These are phyloP conservation scores for Carex arenaria DNA, from an alignment of 202 grass and related monocot species.

Conservation along the genomic window DNA sequence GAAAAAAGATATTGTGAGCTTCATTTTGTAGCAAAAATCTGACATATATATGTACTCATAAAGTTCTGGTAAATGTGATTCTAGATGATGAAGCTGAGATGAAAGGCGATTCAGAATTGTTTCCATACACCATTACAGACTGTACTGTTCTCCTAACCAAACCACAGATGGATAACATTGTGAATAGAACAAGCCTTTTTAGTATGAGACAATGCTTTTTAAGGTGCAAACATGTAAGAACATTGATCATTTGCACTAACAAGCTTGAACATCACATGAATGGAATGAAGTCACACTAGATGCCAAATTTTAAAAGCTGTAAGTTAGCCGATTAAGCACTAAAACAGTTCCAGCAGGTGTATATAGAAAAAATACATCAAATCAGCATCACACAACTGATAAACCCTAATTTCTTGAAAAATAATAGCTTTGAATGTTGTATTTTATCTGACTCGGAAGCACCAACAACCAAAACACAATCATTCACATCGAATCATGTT, in stretches of 20 bases:
- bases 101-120: neutral
- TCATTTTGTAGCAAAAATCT: neutral
- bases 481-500: neutral
- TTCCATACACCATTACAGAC: neutral
- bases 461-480: neutral
- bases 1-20: neutral
- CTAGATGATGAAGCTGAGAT: neutral
- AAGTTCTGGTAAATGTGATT: neutral
- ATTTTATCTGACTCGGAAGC: neutral
- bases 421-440: neutral
- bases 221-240: neutral
- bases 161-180: neutral
- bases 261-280: neutral
- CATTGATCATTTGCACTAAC: neutral
- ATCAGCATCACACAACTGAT: neutral
- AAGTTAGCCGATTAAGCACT: neutral
- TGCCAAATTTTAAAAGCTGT: neutral
- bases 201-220: neutral
- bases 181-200: neutral
- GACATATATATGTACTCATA: neutral
- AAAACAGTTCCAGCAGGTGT: neutral
- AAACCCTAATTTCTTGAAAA: constrained; percentile 12
- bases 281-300: neutral
- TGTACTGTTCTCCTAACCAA: neutral
- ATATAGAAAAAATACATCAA: neutral